Conservation (phyloP, 148 eudicot species). For the Mesembryanthemum crystallinum region DNA sequence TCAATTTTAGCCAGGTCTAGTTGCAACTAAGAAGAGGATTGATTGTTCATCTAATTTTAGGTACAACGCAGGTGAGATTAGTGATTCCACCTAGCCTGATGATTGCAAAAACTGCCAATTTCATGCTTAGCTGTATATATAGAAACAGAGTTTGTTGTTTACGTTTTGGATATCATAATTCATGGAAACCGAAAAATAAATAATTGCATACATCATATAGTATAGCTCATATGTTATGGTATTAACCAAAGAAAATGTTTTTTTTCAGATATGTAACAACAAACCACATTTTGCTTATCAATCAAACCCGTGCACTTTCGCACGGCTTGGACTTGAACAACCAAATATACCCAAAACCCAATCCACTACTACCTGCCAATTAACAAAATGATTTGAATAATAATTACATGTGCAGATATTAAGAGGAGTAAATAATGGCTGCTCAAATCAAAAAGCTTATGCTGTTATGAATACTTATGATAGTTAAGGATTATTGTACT, state of each 20-base stretch:
- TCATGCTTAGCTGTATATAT: not conserved
- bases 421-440: conserved; percentile 1
- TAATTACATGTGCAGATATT: too few species aligned
- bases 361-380: not conserved
- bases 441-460: not conserved
- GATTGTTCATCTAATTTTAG: not conserved
- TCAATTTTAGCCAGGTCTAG: too few species aligned
- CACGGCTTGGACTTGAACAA: conserved; percentile 2
- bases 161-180: not conserved
- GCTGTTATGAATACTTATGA: not conserved
- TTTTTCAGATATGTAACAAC: not conserved
- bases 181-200: not conserved
- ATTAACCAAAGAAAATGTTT: too few species aligned
- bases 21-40: too few species aligned
- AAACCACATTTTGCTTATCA: not conserved
- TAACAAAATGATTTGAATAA: too few species aligned
- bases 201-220: not conserved
- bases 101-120: not conserved
- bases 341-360: not conserved
- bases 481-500: not conserved
- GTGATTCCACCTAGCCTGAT: not conserved
- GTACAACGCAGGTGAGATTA: not conserved
- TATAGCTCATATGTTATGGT: too few species aligned
- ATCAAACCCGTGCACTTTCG: not conserved
- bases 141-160: not conserved